These are phyloP conservation scores for Pseudohalonectria lignicola DNA, from an alignment of 2,329 filamentous ascomycete genomes.

Conservation along the genomic window DNA sequence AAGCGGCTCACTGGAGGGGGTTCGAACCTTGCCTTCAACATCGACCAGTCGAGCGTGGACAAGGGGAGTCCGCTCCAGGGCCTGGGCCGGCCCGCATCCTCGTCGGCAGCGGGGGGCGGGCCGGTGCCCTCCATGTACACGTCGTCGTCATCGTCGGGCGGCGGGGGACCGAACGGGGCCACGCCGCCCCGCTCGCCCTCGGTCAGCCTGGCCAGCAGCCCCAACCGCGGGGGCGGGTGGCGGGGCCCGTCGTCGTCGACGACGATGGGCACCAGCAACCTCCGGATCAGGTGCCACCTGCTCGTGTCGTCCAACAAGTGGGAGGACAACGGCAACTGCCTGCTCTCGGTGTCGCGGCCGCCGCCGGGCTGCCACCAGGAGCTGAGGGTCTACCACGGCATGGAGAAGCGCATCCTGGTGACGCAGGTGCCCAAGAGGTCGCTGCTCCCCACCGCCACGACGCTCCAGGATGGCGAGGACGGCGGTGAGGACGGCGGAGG, in stretches of 20 bases:
- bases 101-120: slow-evolving; percentile 10
- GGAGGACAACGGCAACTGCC: slow-evolving; percentile 82
- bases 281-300: slow-evolving; percentile 78
- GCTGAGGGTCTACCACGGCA: slow-evolving; percentile 48
- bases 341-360: slow-evolving; percentile 72
- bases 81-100: slow-evolving; percentile 33
- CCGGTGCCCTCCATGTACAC: slow-evolving; percentile 46
- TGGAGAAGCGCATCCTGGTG: slow-evolving; percentile 80
- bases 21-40: slow-evolving; percentile 60
- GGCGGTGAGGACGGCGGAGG: slow-evolving; percentile 14
- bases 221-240: slow-evolving; percentile 25
- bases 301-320: slow-evolving; percentile 70
- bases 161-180: slow-evolving; percentile 16
- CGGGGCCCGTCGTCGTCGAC: too few relatives aligned
- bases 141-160: slow-evolving; percentile 40
- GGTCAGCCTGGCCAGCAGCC: slow-evolving; percentile 40
- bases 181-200: slow-evolving; percentile 46
- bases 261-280: slow-evolving; percentile 69
- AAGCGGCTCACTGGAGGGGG: slow-evolving; percentile 64
- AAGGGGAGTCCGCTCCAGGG: too few relatives aligned
- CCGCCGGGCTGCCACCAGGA: slow-evolving; percentile 49
- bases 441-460: neutral
- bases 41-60: slow-evolving; percentile 67
- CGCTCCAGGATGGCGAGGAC: neutral
- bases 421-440: slow-evolving; percentile 55